Percentiles rank a stretch among this genome's conserved stretches.
These are phyloP conservation scores for Puccinellia tenuiflora DNA, from an alignment of 176 grass and related monocot species.

Conservation along the genomic window DNA sequence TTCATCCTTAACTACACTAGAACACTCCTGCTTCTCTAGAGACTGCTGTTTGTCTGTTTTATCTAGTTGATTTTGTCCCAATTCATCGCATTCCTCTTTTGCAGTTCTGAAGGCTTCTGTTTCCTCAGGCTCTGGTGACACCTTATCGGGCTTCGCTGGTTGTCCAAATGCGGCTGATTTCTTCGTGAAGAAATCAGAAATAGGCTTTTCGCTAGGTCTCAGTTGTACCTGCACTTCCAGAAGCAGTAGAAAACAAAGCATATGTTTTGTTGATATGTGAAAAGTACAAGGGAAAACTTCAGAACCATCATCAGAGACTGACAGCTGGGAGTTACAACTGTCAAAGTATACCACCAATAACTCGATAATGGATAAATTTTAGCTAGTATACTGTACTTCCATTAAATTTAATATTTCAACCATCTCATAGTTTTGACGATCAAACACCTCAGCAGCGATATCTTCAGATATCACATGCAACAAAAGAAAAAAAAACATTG, in stretches of 20 bases:
- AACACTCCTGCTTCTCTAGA: neutral
- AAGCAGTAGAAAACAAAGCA: slow-evolving; percentile 6
- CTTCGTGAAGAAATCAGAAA: slow-evolving; percentile 73
- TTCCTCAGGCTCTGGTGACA: neutral
- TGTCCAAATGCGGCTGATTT: slow-evolving; percentile 27
- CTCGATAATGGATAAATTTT: neutral
- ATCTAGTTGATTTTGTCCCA: neutral
- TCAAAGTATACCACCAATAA: neutral
- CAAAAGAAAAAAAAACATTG: neutral
- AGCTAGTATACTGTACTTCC: neutral
- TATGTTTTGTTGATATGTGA: neutral
- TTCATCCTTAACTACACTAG: slow-evolving; percentile 24
- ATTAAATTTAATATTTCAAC: slow-evolving; percentile 1
- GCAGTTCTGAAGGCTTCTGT: neutral
- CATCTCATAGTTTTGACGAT: neutral
- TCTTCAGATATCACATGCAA: neutral
- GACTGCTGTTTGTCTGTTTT: slow-evolving; percentile 5
- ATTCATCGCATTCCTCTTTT: slow-evolving; percentile 34
- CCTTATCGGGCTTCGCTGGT: neutral
- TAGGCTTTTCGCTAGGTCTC: slow-evolving; percentile 49
- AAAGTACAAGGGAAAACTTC: neutral
- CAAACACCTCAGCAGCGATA: neutral
- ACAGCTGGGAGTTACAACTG: neutral
- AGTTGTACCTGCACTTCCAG: slow-evolving; percentile 43
- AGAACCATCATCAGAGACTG: neutral